Evolutionary conservation across 257 asterid species (phyloP).

Genomic region (Hygrophila difformis): DNA sequence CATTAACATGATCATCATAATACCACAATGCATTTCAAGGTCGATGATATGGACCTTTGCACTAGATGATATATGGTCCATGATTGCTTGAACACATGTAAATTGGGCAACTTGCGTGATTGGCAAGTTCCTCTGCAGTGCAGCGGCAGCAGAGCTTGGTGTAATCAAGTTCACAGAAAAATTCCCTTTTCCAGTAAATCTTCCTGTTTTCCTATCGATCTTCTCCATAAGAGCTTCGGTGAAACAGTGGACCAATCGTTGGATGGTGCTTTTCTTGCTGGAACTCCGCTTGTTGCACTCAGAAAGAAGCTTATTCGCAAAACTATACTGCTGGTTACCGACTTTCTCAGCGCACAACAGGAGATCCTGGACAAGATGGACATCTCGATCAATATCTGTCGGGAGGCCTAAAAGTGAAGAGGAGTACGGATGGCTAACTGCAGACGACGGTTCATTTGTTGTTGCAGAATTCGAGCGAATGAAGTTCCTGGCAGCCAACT

Average conservation of each 20-base stretch:
- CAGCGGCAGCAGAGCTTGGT: background rate
- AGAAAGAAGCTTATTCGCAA: conserved; percentile 23
- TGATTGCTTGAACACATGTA: conserved; percentile 29
- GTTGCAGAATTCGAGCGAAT: conserved; percentile 18
- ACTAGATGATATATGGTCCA: conserved; percentile 26
- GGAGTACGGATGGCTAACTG: conserved; percentile 22
- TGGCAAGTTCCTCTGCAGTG: conserved; percentile 29
- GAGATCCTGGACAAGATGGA: conserved; percentile 34
- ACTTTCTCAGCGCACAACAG: conserved; percentile 44
- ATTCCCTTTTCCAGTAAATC: background rate
- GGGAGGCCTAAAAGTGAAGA: conserved; percentile 17
- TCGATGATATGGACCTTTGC: conserved; percentile 43
- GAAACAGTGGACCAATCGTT: conserved; percentile 30
- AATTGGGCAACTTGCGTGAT: conserved; percentile 27
- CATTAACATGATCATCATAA: conserved; percentile 34
- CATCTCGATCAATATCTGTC: conserved; percentile 20
- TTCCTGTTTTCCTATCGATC: conserved; percentile 30
- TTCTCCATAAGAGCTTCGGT: conserved; percentile 35
- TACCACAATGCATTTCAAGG: conserved; percentile 32
- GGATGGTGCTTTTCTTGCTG: conserved; percentile 19
- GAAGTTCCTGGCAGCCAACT: conserved; percentile 36
- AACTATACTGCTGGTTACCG: conserved; percentile 18
- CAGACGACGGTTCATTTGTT: conserved; percentile 12
- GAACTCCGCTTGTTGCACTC: conserved; percentile 19
- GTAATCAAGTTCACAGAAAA: background rate